Base-by-base conservation (phyloP, 2,329 filamentous ascomycete species). In the Cordyceps cateniannulata region DNA sequence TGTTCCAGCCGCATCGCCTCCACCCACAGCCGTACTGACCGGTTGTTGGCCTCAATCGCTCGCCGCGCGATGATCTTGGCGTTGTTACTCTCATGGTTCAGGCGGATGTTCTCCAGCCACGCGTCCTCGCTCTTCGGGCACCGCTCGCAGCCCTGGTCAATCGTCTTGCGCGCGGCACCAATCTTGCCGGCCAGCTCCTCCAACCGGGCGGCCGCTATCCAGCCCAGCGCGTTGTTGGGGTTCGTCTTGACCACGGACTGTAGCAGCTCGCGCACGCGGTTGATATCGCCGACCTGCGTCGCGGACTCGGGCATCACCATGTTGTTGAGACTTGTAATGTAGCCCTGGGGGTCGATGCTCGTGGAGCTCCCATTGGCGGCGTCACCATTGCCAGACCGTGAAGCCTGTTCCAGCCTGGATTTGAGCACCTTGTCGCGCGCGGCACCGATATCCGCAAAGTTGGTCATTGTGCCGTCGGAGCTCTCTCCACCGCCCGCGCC, bases 201-300 rank as follows among this genome's bases (percentile, higher is more conserved):
- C 52, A 99, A 76, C 69, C 95, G 86, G 18, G 93, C 92, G 3
- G 95, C 90, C 5, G 96, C 95, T 67, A 99, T 96, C 90, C 96
- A 99, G 22, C 92, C 95, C 10, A 95, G 90, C 0, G 90, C 92
- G 70, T 98, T 96, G 64, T 91, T 93, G 2, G 93, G 91, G 72
- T 99, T 99, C 8, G 93, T 97, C 75, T 95, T 96, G 72, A 96
- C 96, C 51, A 98, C 95, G 0, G 93, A 98, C 71, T 96, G 92
- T n/a, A 99, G 79, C 40, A 99, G 81, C 65, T 93, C 88, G 64
- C 95, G 86, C 20, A 96, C 95, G 73, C 95, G 89, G 71, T 96
- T 96, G 72, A 99, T 91, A 70, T 99, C 95, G 63, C 95, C 93
- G 27, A 98, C 90, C 68, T 93, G 89, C 5, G 90, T 85, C 69